Percentiles rank a stretch among this genome's conserved stretches.
phyloP scores from a whole-genome alignment of 2,329 filamentous ascomycete genomes.

The Rasamsonia emersonii region DNA sequence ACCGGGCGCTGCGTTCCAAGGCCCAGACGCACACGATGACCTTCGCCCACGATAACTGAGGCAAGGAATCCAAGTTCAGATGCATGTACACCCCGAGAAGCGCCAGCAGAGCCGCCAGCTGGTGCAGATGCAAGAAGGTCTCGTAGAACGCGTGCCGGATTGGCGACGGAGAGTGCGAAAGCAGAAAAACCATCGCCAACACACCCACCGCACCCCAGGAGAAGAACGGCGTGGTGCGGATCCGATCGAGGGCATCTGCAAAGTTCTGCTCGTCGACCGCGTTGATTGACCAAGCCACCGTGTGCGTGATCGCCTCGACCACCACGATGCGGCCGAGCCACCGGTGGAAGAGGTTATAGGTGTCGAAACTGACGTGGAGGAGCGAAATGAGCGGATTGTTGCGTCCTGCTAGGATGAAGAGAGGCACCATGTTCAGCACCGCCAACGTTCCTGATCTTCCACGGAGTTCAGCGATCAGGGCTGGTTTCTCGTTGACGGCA shows the following conservation, averaged over 20 bases:
- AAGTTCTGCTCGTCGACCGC: conserved; percentile 35
- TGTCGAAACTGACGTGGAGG: conserved; percentile 86
- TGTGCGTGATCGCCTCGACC: conserved; percentile 63
- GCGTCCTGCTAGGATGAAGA: conserved; percentile 78
- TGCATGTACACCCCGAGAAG: conserved; percentile 39
- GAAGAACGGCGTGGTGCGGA: conserved; percentile 34
- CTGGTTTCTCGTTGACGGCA: conserved; percentile 32
- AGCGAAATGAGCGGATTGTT: conserved; percentile 85
- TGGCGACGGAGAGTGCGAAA: conserved; percentile 36
- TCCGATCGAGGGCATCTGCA: conserved; percentile 22
- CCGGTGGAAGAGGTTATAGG: conserved; percentile 82
- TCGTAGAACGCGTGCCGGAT: conserved; percentile 40
- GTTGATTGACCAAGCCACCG: conserved; percentile 68
- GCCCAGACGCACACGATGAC: conserved; percentile 32
- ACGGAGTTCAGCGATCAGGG: conserved; percentile 71
- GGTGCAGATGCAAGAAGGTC: conserved; percentile 40
- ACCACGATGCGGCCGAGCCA: conserved; percentile 73
- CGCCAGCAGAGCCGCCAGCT: conserved; percentile 34
- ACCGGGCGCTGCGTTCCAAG: conserved; percentile 37
- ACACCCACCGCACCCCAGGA: conserved; percentile 38
- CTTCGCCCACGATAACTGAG: conserved; percentile 32
- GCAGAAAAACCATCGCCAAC: conserved; percentile 30
- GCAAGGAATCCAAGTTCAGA: conserved; percentile 32
- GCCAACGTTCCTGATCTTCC: conserved; percentile 78
- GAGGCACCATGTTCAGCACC: conserved; percentile 82